phyloP scores from a whole-genome alignment of 768 basidiomycete genomes.

The Tremella fuciformis region DNA sequence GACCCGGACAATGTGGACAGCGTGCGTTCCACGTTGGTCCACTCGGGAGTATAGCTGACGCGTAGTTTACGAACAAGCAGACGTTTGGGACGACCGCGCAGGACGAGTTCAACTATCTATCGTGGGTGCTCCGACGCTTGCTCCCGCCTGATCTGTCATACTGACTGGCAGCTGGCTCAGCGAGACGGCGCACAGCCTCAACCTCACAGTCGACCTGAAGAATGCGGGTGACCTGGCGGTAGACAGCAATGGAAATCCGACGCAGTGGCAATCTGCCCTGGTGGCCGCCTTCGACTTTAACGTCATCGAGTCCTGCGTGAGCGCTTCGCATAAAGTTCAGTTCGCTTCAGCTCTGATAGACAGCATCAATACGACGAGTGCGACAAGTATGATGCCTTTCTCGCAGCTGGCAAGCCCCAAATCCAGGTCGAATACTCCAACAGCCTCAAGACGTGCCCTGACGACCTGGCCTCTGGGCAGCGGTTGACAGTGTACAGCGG shows the following conservation, averaged over 20 bases:
- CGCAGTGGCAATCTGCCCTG: slow-evolving; percentile 15
- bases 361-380: slow-evolving; percentile 32
- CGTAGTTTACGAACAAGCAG: slow-evolving; percentile 26
- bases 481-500: background rate
- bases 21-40: slow-evolving; percentile 18
- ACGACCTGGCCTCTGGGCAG: background rate
- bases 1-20: slow-evolving; percentile 42
- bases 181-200: slow-evolving; percentile 17
- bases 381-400: slow-evolving; percentile 29
- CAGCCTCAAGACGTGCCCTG: slow-evolving; percentile 1
- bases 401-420: slow-evolving; percentile 33
- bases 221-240: slow-evolving; percentile 23
- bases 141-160: no score
- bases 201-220: slow-evolving; percentile 30
- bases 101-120: slow-evolving; percentile 34
- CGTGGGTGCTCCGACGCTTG: no score
- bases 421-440: slow-evolving; percentile 34
- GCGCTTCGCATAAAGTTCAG: no score
- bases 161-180: slow-evolving; percentile 17
- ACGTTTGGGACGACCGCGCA: slow-evolving; percentile 28
- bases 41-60: background rate
- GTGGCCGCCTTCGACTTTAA: slow-evolving; percentile 34
- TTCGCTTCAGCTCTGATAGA: no score
- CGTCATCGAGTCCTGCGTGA: slow-evolving; percentile 41
- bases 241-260: background rate